These are phyloP conservation scores for Hypomyces perniciosus DNA, from an alignment of 2,329 filamentous ascomycete genomes.

Conservation along the genomic window DNA sequence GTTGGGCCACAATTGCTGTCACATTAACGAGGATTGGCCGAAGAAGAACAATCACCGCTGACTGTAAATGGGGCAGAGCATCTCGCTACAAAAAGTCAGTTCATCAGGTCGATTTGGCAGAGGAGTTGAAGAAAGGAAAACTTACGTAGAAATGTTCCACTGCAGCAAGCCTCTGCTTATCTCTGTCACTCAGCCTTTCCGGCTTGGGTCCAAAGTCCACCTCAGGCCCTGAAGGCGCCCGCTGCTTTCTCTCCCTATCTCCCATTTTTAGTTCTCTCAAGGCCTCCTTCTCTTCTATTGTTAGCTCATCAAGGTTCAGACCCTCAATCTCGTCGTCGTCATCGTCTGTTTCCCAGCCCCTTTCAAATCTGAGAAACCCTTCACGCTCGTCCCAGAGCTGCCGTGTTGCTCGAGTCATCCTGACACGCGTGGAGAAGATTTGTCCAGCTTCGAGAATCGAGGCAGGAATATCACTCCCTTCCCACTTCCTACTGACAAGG, in stretches of 20 bases:
- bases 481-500: constrained; percentile 79
- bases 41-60: constrained; percentile 84
- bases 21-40: constrained; percentile 85
- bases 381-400: constrained; percentile 95
- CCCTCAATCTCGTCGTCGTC: constrained; percentile 42
- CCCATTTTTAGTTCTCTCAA: constrained; percentile 37
- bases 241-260: constrained; percentile 26
- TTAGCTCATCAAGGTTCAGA: constrained; percentile 40
- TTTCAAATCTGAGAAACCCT: constrained; percentile 82
- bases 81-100: constrained; percentile 50
- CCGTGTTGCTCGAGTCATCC: constrained; percentile 84
- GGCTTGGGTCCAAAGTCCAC: constrained; percentile 44
- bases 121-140: constrained; percentile 16
- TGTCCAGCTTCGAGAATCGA: constrained; percentile 94
- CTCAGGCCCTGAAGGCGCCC: constrained; percentile 20
- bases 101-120: constrained; percentile 3
- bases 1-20: constrained; percentile 65
- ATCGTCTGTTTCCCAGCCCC: constrained; percentile 67
- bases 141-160: constrained; percentile 84
- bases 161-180: constrained; percentile 59
- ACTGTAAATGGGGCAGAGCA: constrained; percentile 81
- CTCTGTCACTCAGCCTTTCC: constrained; percentile 43
- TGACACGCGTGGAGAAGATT: constrained; percentile 81
- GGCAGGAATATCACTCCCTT: constrained; percentile 87
- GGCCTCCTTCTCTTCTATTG: constrained; percentile 34